These are phyloP conservation scores for Suillus clintonianus DNA, from an alignment of 768 basidiomycete genomes.

Conservation along the genomic window DNA sequence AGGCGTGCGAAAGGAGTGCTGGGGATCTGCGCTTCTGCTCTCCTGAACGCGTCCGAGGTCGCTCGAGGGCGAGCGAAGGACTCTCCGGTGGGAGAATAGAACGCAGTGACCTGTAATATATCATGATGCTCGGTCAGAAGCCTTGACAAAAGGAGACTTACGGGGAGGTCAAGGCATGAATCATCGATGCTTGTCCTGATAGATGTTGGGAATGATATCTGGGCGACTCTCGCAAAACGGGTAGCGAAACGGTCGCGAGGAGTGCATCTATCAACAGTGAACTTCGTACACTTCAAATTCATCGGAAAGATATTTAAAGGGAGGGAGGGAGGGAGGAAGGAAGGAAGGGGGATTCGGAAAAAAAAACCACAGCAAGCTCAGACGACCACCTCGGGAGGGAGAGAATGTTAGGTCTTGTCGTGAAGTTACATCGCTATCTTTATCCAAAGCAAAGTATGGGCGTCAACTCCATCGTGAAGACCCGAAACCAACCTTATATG, in stretches of 20 bases:
- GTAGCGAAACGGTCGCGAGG: slow-evolving; percentile 29
- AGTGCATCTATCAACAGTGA: slow-evolving; percentile 32
- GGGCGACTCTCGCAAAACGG: slow-evolving; percentile 19
- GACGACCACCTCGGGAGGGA: background rate
- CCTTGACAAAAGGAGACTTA: slow-evolving; percentile 8
- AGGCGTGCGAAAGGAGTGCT: background rate
- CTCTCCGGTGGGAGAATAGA: slow-evolving; percentile 23
- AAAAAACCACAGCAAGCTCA: background rate
- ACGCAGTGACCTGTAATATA: slow-evolving; percentile 21
- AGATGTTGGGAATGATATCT: slow-evolving; percentile 36
- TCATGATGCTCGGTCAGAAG: slow-evolving; percentile 2
- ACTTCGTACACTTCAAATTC: slow-evolving; percentile 34
- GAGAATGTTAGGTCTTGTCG: background rate
- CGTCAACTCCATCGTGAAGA: background rate
- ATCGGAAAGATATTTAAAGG: slow-evolving; percentile 11
- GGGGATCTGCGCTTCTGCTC: background rate
- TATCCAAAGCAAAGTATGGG: background rate
- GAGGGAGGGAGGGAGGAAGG: background rate
- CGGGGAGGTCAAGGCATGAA: slow-evolving; percentile 28
- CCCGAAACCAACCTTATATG: slow-evolving; percentile 2
- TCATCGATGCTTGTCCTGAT: slow-evolving; percentile 33
- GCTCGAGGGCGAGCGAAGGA: slow-evolving; percentile 9
- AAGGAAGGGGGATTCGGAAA: background rate
- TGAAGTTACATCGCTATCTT: background rate
- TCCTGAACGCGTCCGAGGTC: slow-evolving; percentile 11